Percentiles rank a stretch among this genome's conserved stretches.
Conservation (phyloP, 1,139 yeast genomes). For the Kodamaea sp. region DNA sequence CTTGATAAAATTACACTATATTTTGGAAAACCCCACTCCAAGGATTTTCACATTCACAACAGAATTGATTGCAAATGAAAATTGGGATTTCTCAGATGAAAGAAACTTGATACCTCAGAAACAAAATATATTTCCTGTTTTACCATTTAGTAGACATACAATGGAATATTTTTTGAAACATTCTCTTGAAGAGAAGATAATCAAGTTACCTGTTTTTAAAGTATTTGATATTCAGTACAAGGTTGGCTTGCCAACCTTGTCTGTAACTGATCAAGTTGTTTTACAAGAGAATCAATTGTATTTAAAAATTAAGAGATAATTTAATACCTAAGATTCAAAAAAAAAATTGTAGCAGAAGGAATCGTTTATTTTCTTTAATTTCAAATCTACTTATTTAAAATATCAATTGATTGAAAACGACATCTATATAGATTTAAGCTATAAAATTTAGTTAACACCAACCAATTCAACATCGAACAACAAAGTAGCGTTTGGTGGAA, state of each 20-base stretch:
- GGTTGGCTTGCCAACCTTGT: conserved; percentile 55
- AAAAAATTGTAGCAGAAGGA: no score
- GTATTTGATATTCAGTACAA: conserved; percentile 66
- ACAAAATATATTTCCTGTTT: conserved; percentile 44
- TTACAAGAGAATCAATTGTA: conserved; percentile 7
- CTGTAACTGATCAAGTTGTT: conserved; percentile 35
- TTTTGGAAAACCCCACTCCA: conserved; percentile 72
- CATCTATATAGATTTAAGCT: not conserved
- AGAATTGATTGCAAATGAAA: conserved; percentile 24
- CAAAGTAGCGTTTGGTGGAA: conserved; percentile 94
- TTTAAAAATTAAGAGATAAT: conserved; percentile 3
- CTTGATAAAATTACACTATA: conserved; percentile 38
- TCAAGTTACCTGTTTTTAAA: conserved; percentile 53
- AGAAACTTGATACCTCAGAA: conserved; percentile 27
- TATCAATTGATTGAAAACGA: not conserved
- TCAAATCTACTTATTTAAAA: not conserved
- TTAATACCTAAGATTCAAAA: no score
- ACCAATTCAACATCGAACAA: conserved; percentile 89
- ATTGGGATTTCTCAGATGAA: conserved; percentile 30
- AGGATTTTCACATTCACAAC: conserved; percentile 63
- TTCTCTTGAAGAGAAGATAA: conserved; percentile 13
- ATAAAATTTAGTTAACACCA: conserved; percentile 55
- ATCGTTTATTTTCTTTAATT: no score
- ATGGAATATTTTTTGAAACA: conserved; percentile 31
- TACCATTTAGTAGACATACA: conserved; percentile 57